Evolutionary conservation across 805 yeast genomes (phyloP).

Genomic region (Yarrowia sp.): DNA sequence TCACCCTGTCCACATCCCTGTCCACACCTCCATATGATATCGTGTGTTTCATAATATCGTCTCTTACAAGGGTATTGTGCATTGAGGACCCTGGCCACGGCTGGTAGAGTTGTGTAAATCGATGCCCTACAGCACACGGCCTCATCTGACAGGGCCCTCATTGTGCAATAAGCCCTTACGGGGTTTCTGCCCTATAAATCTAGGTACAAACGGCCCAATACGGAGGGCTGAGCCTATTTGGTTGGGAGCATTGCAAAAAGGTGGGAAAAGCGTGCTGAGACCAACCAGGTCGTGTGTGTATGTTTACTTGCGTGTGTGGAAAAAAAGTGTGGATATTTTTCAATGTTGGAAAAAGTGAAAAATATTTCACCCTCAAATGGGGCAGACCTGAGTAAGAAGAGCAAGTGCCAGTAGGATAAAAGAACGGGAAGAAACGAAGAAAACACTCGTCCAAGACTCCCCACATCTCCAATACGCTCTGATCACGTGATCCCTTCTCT

Average conservation of each 20-base stretch:
- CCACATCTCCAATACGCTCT: too few species aligned
- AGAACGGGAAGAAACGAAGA: too few species aligned
- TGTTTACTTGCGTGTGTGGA: neutral
- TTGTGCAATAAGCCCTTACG: neutral
- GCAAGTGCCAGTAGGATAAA: too few species aligned
- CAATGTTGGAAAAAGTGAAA: neutral
- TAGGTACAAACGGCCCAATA: constrained; percentile 25
- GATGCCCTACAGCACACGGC: neutral
- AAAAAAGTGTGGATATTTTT: too few species aligned
- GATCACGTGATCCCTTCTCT: too few species aligned
- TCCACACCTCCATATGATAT: too few species aligned
- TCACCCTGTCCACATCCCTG: too few species aligned
- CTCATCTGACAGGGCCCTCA: neutral
- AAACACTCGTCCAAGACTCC: too few species aligned
- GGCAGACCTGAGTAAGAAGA: too few species aligned
- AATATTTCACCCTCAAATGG: neutral
- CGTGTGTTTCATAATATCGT: neutral
- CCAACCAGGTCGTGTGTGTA: neutral
- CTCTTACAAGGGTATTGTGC: constrained; percentile 16
- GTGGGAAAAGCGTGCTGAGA: too few species aligned
- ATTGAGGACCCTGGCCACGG: neutral
- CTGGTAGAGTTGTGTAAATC: too few species aligned
- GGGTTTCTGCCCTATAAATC: neutral
- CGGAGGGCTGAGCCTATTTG: constrained; percentile 12
- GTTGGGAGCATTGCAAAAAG: neutral